Conservation (phyloP, 1,139 yeast genomes). For the Sugiyamaella paludigena region DNA sequence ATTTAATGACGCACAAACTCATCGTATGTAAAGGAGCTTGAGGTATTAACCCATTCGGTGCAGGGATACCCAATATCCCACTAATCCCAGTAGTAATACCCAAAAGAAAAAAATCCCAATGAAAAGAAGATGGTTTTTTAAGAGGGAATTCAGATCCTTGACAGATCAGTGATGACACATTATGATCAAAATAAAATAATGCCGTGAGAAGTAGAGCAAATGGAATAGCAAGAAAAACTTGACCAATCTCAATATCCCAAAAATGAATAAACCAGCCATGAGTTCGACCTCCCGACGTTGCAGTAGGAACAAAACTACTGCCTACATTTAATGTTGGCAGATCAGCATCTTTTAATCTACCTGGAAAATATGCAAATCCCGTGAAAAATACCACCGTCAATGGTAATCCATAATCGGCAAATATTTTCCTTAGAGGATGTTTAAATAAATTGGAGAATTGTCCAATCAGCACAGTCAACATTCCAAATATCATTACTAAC, state of each 20-base stretch:
- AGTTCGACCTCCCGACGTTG: conserved; percentile 40
- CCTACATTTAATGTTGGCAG: conserved; percentile 70
- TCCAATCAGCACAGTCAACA: conserved; percentile 61
- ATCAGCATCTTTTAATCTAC: conserved; percentile 52
- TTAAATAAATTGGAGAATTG: conserved; percentile 57
- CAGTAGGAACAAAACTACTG: conserved; percentile 72
- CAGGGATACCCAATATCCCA: conserved; percentile 86
- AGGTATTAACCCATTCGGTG: conserved; percentile 95
- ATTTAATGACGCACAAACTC: conserved; percentile 63
- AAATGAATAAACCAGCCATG: conserved; percentile 76
- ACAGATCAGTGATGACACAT: conserved; percentile 88
- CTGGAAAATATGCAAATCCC: conserved; percentile 89
- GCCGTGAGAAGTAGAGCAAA: conserved; percentile 83
- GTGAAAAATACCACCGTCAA: conserved; percentile 82
- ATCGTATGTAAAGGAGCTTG: conserved; percentile 94
- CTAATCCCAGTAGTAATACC: conserved; percentile 86
- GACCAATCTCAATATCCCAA: conserved; percentile 69
- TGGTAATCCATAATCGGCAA: conserved; percentile 86
- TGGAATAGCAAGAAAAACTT: conserved; percentile 86
- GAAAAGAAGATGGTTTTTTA: conserved; percentile 83
- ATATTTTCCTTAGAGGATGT: conserved; percentile 59
- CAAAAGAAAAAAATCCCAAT: conserved; percentile 83
- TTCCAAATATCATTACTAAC: conserved; percentile 71
- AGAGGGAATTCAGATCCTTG: conserved; percentile 80
- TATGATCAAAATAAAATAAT: conserved; percentile 90